Percentiles rank a stretch among this genome's conserved stretches.
Conservation (phyloP, 352 stramenopile genomes). For the Globisporangium megalacanthum region DNA sequence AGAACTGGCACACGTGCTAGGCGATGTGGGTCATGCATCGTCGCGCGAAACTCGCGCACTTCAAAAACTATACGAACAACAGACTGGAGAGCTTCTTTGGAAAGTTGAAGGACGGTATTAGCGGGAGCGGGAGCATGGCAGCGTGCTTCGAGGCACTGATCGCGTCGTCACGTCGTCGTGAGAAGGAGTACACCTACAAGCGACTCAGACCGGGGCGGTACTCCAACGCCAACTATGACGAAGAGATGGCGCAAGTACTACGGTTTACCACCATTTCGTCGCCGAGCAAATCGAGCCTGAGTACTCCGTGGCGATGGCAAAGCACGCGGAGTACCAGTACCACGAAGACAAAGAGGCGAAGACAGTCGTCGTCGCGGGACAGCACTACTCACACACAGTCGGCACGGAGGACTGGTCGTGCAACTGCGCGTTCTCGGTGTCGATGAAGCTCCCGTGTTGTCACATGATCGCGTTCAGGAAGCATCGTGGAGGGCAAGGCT, state of each 20-base stretch:
- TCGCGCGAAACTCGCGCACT: background rate
- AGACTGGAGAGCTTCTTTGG: background rate
- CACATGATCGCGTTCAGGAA: background rate
- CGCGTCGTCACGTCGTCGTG: too few species aligned
- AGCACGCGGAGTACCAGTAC: background rate
- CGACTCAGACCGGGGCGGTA: background rate
- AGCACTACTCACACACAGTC: background rate
- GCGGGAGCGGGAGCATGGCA: background rate
- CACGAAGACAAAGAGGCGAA: background rate
- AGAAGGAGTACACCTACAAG: background rate
- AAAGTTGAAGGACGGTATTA: background rate
- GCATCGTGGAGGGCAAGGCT: too few species aligned
- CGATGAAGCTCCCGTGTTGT: background rate
- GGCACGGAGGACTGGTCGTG: background rate
- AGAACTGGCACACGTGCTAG: background rate
- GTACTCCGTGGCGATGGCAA: background rate
- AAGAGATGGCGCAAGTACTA: background rate
- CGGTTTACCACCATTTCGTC: background rate
- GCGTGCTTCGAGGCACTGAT: background rate
- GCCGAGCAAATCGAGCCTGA: background rate
- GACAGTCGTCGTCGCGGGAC: background rate
- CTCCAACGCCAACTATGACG: background rate
- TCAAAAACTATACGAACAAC: background rate
- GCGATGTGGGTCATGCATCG: background rate
- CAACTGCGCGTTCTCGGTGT: background rate